Evolutionary conservation across 345 rosid species (phyloP).

Genomic region (Corchorus capsularis): DNA sequence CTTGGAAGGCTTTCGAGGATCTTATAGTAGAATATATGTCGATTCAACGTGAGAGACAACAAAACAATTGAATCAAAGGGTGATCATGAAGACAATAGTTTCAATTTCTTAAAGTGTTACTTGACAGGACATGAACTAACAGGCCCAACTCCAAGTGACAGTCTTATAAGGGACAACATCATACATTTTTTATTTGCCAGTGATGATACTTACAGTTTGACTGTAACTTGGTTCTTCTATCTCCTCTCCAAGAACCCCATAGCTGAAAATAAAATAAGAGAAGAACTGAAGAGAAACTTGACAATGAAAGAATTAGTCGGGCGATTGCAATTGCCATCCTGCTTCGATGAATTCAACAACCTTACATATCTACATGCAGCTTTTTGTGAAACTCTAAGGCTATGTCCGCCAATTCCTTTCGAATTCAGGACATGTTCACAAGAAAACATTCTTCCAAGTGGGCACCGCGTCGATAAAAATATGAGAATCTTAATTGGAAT

Average conservation of each 20-base stretch:
- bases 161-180: constrained; percentile 10
- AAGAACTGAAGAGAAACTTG: constrained; percentile 1
- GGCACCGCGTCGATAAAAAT: neutral
- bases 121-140: constrained; percentile 7
- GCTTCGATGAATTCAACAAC: constrained; percentile 1
- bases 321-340: neutral
- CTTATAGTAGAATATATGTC: constrained; percentile 12
- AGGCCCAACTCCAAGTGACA: neutral
- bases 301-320: neutral
- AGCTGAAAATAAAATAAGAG: constrained; percentile 13
- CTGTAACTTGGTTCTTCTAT: constrained; percentile 29
- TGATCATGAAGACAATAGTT: neutral
- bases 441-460: no score
- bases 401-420: neutral
- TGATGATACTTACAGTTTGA: constrained; percentile 1
- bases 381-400: constrained; percentile 25
- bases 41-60: neutral
- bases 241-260: constrained; percentile 15
- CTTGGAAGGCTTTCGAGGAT: constrained; percentile 5
- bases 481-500: neutral
- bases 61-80: neutral
- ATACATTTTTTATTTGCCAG: neutral
- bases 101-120: constrained; percentile 23
- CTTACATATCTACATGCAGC: constrained; percentile 25
- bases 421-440: neutral